Conservation (phyloP, 805 yeast genomes). For the Ogataea pignaliae region DNA sequence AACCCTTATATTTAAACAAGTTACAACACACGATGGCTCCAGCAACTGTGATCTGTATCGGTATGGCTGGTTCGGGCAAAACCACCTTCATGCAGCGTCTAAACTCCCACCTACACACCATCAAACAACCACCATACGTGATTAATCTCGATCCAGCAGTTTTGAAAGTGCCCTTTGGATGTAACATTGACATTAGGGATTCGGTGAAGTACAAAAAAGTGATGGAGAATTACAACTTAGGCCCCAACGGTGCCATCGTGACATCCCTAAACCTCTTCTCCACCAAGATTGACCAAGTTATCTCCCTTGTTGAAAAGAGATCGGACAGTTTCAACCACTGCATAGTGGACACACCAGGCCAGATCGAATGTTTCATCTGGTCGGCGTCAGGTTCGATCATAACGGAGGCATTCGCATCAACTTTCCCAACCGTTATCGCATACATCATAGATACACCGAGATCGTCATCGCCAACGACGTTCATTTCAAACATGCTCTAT, state of each 20-base stretch:
- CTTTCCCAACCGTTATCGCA: slow-evolving; percentile 93
- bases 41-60: slow-evolving; percentile 36
- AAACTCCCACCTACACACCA: slow-evolving; percentile 79
- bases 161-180: slow-evolving; percentile 84
- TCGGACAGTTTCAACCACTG: slow-evolving; percentile 57
- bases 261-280: slow-evolving; percentile 89
- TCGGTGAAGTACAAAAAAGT: slow-evolving; percentile 93
- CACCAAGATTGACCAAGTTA: slow-evolving; percentile 95
- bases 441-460: slow-evolving; percentile 97
- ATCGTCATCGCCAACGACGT: slow-evolving; percentile 90
- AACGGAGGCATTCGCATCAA: slow-evolving; percentile 93
- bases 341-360: slow-evolving; percentile 97
- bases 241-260: slow-evolving; percentile 98
- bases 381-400: slow-evolving; percentile 95
- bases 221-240: slow-evolving; percentile 91
- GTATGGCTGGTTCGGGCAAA: slow-evolving; percentile 75
- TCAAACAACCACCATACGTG: slow-evolving; percentile 78
- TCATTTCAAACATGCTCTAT: slow-evolving; percentile 96
- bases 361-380: slow-evolving; percentile 98
- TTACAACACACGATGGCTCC: slow-evolving; percentile 14
- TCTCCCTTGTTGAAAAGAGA: slow-evolving; percentile 77
- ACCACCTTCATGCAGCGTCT: slow-evolving; percentile 96
- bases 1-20: no score
- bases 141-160: slow-evolving; percentile 97
- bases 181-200: slow-evolving; percentile 94